Base-by-base conservation (phyloP, 2,329 filamentous ascomycete species). In the Fusarium verticillioides region DNA sequence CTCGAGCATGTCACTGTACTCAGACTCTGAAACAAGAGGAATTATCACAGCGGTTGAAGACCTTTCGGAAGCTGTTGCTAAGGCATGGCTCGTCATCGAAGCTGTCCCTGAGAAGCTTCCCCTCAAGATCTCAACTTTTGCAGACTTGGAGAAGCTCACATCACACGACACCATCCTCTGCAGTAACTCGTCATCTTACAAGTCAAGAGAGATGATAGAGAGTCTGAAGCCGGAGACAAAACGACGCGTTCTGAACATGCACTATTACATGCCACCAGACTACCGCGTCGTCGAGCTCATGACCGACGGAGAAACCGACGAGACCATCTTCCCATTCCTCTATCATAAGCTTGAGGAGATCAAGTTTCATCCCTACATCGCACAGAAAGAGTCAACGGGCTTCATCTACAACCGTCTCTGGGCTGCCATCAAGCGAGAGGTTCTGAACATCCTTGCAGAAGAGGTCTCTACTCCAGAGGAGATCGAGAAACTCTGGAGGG, bases 401-500 rank as follows among this genome's bases (percentile, higher is more conserved):
- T 53, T 67, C 9, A 67, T 67, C 15, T 67, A n/a, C 7, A 67
- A 67, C 21, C 65, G 65, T 1, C 26, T 67, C 0, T 67, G 65
- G 65, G 65, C 65, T 5, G 65, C 65, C 2, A 67, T 67, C 18
- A 67, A 67, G 23, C 40, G 65, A 1, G 65, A 67, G 26, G 63
- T 67, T 1, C 1, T 67, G 3, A 67, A 40, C 0, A 67, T 67
- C 0, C 65, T 67, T 1, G 65, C 63, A 0, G 65, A 67, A 1
- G 63, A 39, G 0, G 54, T 67, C 0, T 67, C 65, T 4, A 67
- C 65, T 0, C 65, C 65, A 1, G 54, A 61, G 18, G 53, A 67
- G 26, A 67, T 67, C 0, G 65, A 67, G 9, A 36, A 50, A 2
- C 63, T 67, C 12, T 67, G 63, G 39, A 61, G 21, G 26, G 40